Evolutionary conservation across 371 early-diverging fungal genomes (phyloP), one percentile per base, ranked within the genome.

Genomic region (Chytridiales sp.): DNA sequence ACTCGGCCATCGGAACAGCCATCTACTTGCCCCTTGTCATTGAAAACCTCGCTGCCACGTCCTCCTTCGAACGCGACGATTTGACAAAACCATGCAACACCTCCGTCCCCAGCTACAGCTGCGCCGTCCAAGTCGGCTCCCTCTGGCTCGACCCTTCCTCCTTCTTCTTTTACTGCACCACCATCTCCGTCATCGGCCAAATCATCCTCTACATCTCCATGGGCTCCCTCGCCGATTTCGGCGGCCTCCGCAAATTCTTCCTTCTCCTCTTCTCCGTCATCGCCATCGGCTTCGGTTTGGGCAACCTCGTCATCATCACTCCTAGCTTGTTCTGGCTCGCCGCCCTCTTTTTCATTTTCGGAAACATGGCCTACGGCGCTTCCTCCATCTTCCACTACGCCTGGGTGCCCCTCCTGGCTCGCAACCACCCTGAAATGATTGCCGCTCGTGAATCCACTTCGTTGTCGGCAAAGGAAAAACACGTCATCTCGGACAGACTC

Each of bases 201-300:
- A 80, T 83, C 0, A 47, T 87, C 30, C 56, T 80, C 31, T 79
- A 82, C 56, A 77, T 84, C 49, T 68, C 71, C 24, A 59, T 83
- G 43, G 82, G 85, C 13, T 72, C 83, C 0, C 43, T 83, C 17
- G 85, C 85, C 24, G 87, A 87, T 61, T 80, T 82, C 58, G 81
- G 80, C 47, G 8, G 22, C 31, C 21, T 5, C 26, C 58, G 84
- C 50, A 83, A 82, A 68, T 55, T 61, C 1, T 76, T 84, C 48
- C 44, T 85, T 61, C 41, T 86, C 34, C 50, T 59, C 2, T 83
- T 84, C 47, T 61, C 71, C 21, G 59, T 69, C 38, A 53, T 73
- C 11, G 72, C 75, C 24, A 62, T 78, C 27, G 59, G 81, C 19
- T 30, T 54, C 27, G 49, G 64, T 21, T 27, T 74, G 15, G 30